phyloP scores from a whole-genome alignment of 106 monocot species.

The Platanthera guangdongensis region DNA sequence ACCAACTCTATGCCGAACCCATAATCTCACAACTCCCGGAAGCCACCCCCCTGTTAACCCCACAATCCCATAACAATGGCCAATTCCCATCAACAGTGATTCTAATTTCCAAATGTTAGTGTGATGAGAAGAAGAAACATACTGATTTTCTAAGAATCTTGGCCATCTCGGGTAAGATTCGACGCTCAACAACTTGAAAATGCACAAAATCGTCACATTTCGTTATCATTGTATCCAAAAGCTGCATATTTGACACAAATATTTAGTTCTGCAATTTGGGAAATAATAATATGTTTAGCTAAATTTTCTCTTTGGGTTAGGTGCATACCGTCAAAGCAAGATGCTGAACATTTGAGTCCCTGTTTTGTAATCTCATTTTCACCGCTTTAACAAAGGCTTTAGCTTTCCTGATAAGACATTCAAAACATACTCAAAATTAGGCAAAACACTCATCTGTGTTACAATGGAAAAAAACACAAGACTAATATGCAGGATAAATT shows the following conservation, averaged over 20 bases:
- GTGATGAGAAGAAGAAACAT: not conserved
- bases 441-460: constrained; percentile 1
- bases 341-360: constrained; percentile 47
- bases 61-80: too few species aligned
- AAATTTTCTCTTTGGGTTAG: not conserved
- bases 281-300: not conserved
- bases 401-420: constrained; percentile 41
- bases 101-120: not conserved
- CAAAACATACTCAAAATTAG: not conserved
- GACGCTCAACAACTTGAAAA: constrained; percentile 63
- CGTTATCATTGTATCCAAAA: constrained; percentile 76
- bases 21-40: too few species aligned
- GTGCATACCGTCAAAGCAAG: constrained; percentile 53
- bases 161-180: constrained; percentile 62
- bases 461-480: not conserved
- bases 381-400: constrained; percentile 58
- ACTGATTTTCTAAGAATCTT: constrained; percentile 78
- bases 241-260: constrained; percentile 24
- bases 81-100: too few species aligned
- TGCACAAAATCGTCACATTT: constrained; percentile 79
- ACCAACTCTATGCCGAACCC: too few species aligned
- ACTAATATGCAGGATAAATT: not conserved
- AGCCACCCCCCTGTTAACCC: too few species aligned
- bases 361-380: constrained; percentile 48
- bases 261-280: not conserved